Base-by-base conservation (phyloP, 306 rosid genomes). In the Hippophae rhamnoides region DNA sequence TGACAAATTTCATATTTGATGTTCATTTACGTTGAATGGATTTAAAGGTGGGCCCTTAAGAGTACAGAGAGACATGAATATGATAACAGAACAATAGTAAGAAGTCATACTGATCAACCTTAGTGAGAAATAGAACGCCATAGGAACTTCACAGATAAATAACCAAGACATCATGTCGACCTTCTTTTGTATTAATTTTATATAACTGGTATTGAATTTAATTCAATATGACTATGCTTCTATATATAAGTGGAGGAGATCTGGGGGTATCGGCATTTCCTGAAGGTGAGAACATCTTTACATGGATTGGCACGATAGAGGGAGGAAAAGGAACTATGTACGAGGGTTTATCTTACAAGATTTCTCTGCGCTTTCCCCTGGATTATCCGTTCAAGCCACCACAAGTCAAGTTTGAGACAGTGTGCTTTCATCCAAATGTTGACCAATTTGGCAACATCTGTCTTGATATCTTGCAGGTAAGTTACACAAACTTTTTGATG, bases 381-480 rank as follows among this genome's bases (percentile, higher is more conserved):
- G 95, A 92, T 53, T 92, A 92, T 76, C 98, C 98, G 60, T 92
- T 92, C 64, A 87, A 87, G 78, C 98, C 96, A 10, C 98, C 96
- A 7, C 83, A 77, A 72, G 89, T 87, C 27, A 87, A 90, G 95
- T 90, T 90, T 52, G 98, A 87, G 80, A 81, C 98, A 0, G 76
- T 67, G 86, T 88, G 98, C 84, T 92, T 92, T 78, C 98, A 87
- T 76, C 96, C 98, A 59, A 87, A 92, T 76, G 92, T 92, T 11
- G 96, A 92, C 63, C 96, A 85, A 79, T 88, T 82, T 72, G 98
- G 98, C 80, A 88, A 88, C 77, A 92, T 92, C 25, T 88, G 95
- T 77, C 93, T 92, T n/a, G 98, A 92, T 77, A 85, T 92, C 64
- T 87, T 92, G 69, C 98, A 92, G 96, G 98, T 92, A 78, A 62